These are phyloP conservation scores for Pythium sukuiense DNA, from an alignment of 352 stramenopile species.

Conservation along the genomic window DNA sequence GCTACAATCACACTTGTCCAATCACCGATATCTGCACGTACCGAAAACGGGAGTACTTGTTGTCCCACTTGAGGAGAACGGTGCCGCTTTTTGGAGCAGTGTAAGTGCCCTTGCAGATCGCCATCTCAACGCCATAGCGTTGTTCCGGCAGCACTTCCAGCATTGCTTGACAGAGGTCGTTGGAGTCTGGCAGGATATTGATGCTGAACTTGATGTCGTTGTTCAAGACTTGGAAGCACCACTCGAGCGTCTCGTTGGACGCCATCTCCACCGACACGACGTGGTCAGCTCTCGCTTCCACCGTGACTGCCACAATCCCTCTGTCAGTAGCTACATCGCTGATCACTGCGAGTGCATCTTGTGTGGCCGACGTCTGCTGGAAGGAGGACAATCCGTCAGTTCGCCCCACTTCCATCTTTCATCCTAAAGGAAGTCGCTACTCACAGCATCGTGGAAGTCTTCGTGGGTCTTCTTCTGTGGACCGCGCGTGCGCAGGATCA, in stretches of 20 bases:
- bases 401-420: not conserved
- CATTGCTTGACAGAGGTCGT: constrained; percentile 25
- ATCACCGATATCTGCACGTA: no score
- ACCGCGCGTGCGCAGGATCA: constrained; percentile 39
- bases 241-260: constrained; percentile 42
- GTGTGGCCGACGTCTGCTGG: constrained; percentile 19
- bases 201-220: constrained; percentile 60
- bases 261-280: constrained; percentile 49
- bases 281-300: constrained; percentile 46
- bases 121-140: constrained; percentile 23
- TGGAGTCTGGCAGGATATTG: constrained; percentile 38
- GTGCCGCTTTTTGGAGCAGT: constrained; percentile 34
- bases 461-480: constrained; percentile 47
- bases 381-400: not conserved
- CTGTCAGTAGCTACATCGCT: constrained; percentile 24
- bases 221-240: constrained; percentile 51
- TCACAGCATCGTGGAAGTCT: constrained; percentile 12
- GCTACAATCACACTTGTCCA: no score
- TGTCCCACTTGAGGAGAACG: constrained; percentile 63
- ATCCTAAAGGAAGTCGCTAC: not conserved
- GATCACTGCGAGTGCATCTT: constrained; percentile 40
- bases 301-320: constrained; percentile 33
- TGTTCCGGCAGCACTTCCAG: constrained; percentile 39
- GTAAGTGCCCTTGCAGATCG: constrained; percentile 31
- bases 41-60: constrained; percentile 57